Conservation (phyloP, 352 stramenopile genomes). For the Phytophthora litchii region DNA sequence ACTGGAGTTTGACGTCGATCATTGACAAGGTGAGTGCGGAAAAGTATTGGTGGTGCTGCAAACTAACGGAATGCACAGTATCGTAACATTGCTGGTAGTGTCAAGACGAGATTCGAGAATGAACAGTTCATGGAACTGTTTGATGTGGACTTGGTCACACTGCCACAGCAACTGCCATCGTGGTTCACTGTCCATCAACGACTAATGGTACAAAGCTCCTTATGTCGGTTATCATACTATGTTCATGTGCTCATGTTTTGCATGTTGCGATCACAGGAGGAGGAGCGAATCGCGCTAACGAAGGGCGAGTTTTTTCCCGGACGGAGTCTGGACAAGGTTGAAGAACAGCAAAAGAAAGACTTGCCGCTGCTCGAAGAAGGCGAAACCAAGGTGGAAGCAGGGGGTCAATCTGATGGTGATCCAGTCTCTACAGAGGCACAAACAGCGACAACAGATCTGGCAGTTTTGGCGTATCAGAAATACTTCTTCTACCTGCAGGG, state of each 20-base stretch:
- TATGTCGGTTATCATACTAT: not conserved
- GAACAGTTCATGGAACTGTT: constrained; percentile 92
- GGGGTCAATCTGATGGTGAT: constrained; percentile 14
- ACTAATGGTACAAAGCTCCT: constrained; percentile 55
- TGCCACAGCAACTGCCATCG: constrained; percentile 74
- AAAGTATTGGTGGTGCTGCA: not conserved
- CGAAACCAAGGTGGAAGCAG: constrained; percentile 12
- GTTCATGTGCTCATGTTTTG: constrained; percentile 2
- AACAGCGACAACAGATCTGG: not conserved
- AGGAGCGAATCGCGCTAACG: constrained; percentile 74
- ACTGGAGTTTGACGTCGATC: constrained; percentile 86
- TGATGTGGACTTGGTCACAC: constrained; percentile 82
- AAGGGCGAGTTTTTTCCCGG: constrained; percentile 75
- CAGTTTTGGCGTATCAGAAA: constrained; percentile 70
- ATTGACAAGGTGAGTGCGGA: constrained; percentile 74
- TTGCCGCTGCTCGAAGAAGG: constrained; percentile 1
- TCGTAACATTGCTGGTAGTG: constrained; percentile 82
- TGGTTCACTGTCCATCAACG: constrained; percentile 86
- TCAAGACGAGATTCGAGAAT: constrained; percentile 90
- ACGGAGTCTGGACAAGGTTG: constrained; percentile 22
- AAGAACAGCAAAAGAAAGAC: constrained; percentile 14
- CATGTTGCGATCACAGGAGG: constrained; percentile 45
- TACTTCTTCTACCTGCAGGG: constrained; percentile 85
- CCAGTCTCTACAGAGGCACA: not conserved
- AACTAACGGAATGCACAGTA: constrained; percentile 47